Conservation (phyloP, 176 grass and related monocot genomes). For the Oryza officinalis region DNA sequence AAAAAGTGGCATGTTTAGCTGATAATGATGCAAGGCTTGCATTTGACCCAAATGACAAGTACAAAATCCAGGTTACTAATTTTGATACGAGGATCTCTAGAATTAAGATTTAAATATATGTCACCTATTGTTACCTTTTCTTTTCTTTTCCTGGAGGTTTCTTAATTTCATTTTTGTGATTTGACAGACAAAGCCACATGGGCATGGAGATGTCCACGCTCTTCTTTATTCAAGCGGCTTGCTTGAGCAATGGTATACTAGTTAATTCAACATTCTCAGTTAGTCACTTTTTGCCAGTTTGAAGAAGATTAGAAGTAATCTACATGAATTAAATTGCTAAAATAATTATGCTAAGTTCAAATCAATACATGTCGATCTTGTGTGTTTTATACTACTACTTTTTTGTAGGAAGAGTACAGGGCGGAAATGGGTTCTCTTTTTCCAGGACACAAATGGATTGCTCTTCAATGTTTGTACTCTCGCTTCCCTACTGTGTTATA, state of each 20-base stretch:
- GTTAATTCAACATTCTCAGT: conserved; percentile 15
- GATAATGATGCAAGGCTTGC: conserved; percentile 93
- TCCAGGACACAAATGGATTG: conserved; percentile 96
- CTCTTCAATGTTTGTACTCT: conserved; percentile 83
- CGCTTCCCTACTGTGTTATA: conserved; percentile 12
- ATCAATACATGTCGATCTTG: conserved; percentile 7
- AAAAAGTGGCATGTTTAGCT: conserved; percentile 92
- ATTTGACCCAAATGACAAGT: conserved; percentile 88
- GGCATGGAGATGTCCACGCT: conserved; percentile 93
- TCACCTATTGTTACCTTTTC: neutral
- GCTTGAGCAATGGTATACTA: conserved; percentile 86
- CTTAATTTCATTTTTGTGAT: conserved; percentile 26
- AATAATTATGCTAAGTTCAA: neutral
- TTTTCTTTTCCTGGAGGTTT: conserved; percentile 6
- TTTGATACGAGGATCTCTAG: conserved; percentile 3
- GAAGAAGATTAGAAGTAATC: conserved; percentile 16
- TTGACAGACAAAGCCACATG: conserved; percentile 95
- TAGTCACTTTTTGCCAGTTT: neutral
- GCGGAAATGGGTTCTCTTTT: conserved; percentile 90
- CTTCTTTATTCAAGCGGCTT: conserved; percentile 95
- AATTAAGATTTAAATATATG: neutral
- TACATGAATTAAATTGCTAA: conserved; percentile 29
- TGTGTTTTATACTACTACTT: conserved; percentile 2
- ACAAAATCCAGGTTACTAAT: conserved; percentile 88
- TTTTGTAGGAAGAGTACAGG: conserved; percentile 65